Percentiles rank a stretch among this genome's conserved stretches.
phyloP scores from a whole-genome alignment of 768 basidiomycete genomes.

The Mycena albidolilacea region DNA sequence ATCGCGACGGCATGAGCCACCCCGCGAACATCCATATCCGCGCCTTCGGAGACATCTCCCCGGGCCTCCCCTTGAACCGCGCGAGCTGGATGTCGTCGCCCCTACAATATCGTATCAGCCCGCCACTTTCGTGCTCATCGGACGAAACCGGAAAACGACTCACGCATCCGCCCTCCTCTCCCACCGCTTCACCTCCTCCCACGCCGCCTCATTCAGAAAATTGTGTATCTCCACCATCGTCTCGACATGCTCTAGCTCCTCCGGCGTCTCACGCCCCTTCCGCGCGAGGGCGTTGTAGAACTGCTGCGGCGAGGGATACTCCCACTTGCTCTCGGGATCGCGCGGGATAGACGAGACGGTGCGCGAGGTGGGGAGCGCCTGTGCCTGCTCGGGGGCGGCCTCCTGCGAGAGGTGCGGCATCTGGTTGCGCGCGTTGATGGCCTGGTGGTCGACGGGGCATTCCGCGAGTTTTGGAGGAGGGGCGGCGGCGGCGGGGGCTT shows the following conservation, averaged over 20 bases:
- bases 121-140: not conserved
- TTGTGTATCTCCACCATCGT: constrained; percentile 99
- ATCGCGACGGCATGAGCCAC: constrained; percentile 89
- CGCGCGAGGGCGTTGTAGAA: constrained; percentile 97
- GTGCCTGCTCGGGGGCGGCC: constrained; percentile 69
- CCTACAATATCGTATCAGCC: constrained; percentile 52
- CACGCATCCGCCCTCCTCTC: constrained; percentile 80
- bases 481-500: constrained; percentile 52
- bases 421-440: constrained; percentile 83
- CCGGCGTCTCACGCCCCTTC: constrained; percentile 98
- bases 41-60: constrained; percentile 96
- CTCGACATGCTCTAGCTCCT: constrained; percentile 85
- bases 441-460: constrained; percentile 76
- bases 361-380: constrained; percentile 79
- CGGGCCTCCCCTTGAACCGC: constrained; percentile 90
- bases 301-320: constrained; percentile 97
- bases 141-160: constrained; percentile 45
- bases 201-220: constrained; percentile 96
- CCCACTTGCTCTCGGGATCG: constrained; percentile 75
- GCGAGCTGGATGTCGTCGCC: constrained; percentile 82
- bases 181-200: constrained; percentile 96
- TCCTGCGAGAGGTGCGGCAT: constrained; percentile 89
- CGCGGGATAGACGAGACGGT: constrained; percentile 91
- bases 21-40: constrained; percentile 89
- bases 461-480: constrained; percentile 60